Evolutionary conservation across 176 grass and related monocot species (phyloP).

Genomic region (Juncus inflexus): DNA sequence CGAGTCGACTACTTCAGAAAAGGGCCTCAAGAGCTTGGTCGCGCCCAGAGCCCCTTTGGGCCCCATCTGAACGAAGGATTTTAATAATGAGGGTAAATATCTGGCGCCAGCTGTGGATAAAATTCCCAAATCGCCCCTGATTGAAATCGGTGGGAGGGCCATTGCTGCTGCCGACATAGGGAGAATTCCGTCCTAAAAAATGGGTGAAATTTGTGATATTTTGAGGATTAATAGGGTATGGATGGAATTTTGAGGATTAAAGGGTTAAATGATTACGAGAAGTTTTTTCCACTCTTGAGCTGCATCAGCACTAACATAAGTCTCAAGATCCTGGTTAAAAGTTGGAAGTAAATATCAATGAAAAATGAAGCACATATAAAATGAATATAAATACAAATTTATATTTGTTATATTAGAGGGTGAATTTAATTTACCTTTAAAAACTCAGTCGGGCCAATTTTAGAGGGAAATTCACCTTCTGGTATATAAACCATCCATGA

Average conservation of each 20-base stretch:
- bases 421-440: slow-evolving; percentile 43
- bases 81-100: slow-evolving; percentile 83
- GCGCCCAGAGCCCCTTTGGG: slow-evolving; percentile 70
- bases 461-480: slow-evolving; percentile 75
- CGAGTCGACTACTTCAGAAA: slow-evolving; percentile 80
- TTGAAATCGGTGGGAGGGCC: slow-evolving; percentile 77
- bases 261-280: slow-evolving; percentile 39
- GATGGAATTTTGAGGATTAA: neutral
- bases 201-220: neutral
- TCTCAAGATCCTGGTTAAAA: slow-evolving; percentile 77
- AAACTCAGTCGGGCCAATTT: slow-evolving; percentile 88
- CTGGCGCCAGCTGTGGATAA: slow-evolving; percentile 62
- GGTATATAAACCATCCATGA: slow-evolving; percentile 99
- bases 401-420: neutral
- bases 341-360: no score
- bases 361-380: no score
- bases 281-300: slow-evolving; percentile 86
- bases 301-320: slow-evolving; percentile 60
- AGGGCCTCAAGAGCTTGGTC: slow-evolving; percentile 82
- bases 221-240: neutral
- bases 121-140: slow-evolving; percentile 72
- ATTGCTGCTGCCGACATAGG: slow-evolving; percentile 87
- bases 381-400: no score
- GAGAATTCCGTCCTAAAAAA: slow-evolving; percentile 66
- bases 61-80: slow-evolving; percentile 95